A percentile compares a stretch with the other conserved stretches of the same genome.
Conservation (phyloP, 495 filamentous ascomycete species). For the Hyaloscypha finlandica region DNA sequence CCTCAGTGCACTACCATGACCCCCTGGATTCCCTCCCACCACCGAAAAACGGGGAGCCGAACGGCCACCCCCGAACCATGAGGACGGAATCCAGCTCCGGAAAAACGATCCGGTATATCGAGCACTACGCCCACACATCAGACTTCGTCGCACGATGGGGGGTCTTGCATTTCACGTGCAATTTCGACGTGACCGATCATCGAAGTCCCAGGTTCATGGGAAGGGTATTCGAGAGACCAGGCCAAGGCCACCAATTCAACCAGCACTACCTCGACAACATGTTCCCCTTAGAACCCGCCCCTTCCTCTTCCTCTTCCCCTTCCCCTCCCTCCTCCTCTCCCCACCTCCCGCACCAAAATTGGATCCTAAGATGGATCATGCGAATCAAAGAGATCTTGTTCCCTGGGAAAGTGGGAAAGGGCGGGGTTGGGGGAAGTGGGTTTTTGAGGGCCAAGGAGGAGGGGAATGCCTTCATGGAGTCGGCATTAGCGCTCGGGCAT, state of each 20-base stretch:
- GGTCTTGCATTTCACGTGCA: constrained; percentile 65
- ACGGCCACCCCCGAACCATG: constrained; percentile 7
- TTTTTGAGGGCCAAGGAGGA: constrained; percentile 21
- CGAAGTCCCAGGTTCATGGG: constrained; percentile 65
- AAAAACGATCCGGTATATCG: constrained; percentile 69
- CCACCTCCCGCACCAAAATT: background rate
- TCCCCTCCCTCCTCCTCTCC: background rate
- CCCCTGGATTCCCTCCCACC: background rate
- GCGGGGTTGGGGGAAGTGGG: constrained; percentile 19
- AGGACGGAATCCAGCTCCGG: constrained; percentile 18
- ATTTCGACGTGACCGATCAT: constrained; percentile 21
- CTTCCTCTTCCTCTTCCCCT: constrained; percentile 24
- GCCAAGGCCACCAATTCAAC: constrained; percentile 71
- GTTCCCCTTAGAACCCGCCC: constrained; percentile 57
- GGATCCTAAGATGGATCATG: background rate
- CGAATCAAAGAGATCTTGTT: background rate
- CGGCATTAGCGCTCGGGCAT: constrained; percentile 38
- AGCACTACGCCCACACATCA: constrained; percentile 78
- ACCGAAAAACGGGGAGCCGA: background rate
- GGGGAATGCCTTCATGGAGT: constrained; percentile 59
- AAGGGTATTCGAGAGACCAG: constrained; percentile 67
- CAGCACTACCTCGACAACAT: constrained; percentile 84
- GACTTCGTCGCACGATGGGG: constrained; percentile 81
- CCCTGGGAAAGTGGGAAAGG: background rate
- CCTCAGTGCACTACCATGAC: constrained; percentile 30